phyloP scores from a whole-genome alignment of 768 basidiomycete species.

The Boletus rubropictus region DNA sequence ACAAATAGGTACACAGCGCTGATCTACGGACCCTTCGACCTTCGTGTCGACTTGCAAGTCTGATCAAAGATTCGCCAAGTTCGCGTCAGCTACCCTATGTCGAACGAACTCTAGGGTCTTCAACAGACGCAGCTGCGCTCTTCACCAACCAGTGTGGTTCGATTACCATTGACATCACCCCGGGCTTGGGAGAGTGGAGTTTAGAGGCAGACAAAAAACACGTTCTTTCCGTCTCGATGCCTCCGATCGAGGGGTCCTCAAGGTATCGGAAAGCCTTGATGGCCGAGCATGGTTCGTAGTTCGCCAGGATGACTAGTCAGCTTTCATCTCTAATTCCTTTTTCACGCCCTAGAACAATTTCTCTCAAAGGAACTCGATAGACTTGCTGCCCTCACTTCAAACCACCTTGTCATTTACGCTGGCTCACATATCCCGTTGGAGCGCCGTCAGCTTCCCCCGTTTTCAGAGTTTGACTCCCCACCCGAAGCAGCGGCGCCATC shows the following conservation, averaged over 20 bases:
- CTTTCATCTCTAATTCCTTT: constrained; percentile 2
- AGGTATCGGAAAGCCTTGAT: constrained; percentile 43
- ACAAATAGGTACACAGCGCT: constrained; percentile 61
- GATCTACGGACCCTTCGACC: constrained; percentile 60
- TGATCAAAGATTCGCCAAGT: constrained; percentile 46
- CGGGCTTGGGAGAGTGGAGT: constrained; percentile 33
- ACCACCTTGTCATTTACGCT: constrained; percentile 62
- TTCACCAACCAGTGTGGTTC: constrained; percentile 53
- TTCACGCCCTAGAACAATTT: constrained; percentile 33
- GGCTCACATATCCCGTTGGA: constrained; percentile 42
- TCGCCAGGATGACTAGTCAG: not conserved
- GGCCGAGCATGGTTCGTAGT: constrained; percentile 48
- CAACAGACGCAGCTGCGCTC: constrained; percentile 35
- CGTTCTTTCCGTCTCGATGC: constrained; percentile 53
- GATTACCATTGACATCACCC: constrained; percentile 37
- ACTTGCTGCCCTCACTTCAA: constrained; percentile 46
- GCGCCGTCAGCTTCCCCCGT: constrained; percentile 37
- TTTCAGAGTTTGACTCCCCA: constrained; percentile 27
- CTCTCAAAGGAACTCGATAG: constrained; percentile 45
- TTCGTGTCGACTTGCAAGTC: constrained; percentile 42
- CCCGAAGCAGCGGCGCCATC: constrained; percentile 14
- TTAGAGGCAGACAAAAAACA: constrained; percentile 43
- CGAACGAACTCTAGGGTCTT: constrained; percentile 26
- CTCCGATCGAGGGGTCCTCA: constrained; percentile 38
- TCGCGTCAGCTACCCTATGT: constrained; percentile 62